Conservation (phyloP, 2,329 filamentous ascomycete species). For the Bipolaris zeicola region DNA sequence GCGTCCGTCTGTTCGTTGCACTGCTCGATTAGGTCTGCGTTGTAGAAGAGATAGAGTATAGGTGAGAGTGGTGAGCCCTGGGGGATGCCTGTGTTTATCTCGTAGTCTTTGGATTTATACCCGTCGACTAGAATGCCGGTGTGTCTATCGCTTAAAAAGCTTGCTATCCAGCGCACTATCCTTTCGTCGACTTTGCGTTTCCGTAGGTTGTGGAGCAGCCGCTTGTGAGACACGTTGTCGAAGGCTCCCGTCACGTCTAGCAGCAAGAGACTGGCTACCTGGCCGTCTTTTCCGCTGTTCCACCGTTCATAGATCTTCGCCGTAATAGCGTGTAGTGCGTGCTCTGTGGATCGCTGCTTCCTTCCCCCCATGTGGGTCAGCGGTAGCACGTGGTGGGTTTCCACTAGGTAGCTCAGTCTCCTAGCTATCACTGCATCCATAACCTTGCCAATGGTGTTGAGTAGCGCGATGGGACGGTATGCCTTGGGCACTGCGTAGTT, state of each 20-base stretch:
- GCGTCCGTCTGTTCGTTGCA: slow-evolving; percentile 17
- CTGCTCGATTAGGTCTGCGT: slow-evolving; percentile 34
- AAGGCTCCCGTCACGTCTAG: slow-evolving; percentile 43
- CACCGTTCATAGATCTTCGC: slow-evolving; percentile 32
- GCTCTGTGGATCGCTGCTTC: slow-evolving; percentile 28
- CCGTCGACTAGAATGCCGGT: slow-evolving; percentile 21
- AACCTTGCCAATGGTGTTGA: slow-evolving; percentile 38
- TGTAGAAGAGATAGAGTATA: slow-evolving; percentile 45
- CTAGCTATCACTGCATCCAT: slow-evolving; percentile 33
- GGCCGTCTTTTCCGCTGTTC: slow-evolving; percentile 11
- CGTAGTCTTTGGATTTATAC: slow-evolving; percentile 16
- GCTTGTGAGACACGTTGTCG: slow-evolving; percentile 31
- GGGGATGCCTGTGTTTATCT: slow-evolving; percentile 32
- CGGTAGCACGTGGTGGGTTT: slow-evolving; percentile 29
- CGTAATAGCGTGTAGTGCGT: slow-evolving; percentile 35
- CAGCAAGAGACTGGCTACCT: slow-evolving; percentile 36
- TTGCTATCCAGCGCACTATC: slow-evolving; percentile 25
- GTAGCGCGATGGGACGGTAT: slow-evolving; percentile 36
- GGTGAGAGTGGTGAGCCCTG: slow-evolving; percentile 39
- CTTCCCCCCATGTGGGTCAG: slow-evolving; percentile 28
- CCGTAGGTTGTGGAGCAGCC: slow-evolving; percentile 31
- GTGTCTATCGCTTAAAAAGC: slow-evolving; percentile 22
- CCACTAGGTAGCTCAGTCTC: slow-evolving; percentile 19
- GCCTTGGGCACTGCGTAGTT: slow-evolving; percentile 32
- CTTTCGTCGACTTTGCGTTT: slow-evolving; percentile 19